phyloP scores from a whole-genome alignment of 164 flowering plant species.

The Vitis riparia region DNA sequence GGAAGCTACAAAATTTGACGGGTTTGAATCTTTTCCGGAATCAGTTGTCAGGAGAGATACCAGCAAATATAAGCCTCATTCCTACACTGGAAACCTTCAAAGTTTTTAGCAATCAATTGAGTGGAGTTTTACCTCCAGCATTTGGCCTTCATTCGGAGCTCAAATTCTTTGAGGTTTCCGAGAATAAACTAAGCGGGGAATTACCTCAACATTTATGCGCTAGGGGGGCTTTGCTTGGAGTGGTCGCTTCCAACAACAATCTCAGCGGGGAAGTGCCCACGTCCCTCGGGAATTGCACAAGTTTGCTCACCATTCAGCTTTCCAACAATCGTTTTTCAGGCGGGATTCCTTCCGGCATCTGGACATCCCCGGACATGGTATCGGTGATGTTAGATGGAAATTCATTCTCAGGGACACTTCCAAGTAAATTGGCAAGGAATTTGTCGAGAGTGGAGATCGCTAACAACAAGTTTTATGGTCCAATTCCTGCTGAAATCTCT shows the following conservation, averaged over 20 bases:
- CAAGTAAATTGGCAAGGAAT: conserved; percentile 40
- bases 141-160: conserved; percentile 16
- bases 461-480: conserved; percentile 59
- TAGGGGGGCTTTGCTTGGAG: conserved; percentile 33
- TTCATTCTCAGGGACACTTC: conserved; percentile 51
- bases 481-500: conserved; percentile 33
- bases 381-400: conserved; percentile 40
- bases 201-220: conserved; percentile 23
- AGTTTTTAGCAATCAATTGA: too few species aligned
- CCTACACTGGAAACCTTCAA: too few species aligned
- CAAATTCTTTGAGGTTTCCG: conserved; percentile 38
- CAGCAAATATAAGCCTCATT: too few species aligned
- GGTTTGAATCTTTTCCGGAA: conserved; percentile 38
- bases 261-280: conserved; percentile 58
- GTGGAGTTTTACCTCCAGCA: too few species aligned
- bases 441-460: conserved; percentile 44
- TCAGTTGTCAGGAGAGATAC: conserved; percentile 41
- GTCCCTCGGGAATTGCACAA: conserved; percentile 54
- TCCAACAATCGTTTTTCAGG: conserved; percentile 31
- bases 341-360: conserved; percentile 48
- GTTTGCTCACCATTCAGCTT: conserved; percentile 30
- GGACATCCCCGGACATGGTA: conserved; percentile 27
- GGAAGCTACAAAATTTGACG: conserved; percentile 37
- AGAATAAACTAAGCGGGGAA: conserved; percentile 40
- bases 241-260: conserved; percentile 45